Evolutionary conservation across 495 filamentous ascomycete genomes (phyloP), one percentile per base, ranked within the genome.

Genomic region (Cercophora newfieldiana): DNA sequence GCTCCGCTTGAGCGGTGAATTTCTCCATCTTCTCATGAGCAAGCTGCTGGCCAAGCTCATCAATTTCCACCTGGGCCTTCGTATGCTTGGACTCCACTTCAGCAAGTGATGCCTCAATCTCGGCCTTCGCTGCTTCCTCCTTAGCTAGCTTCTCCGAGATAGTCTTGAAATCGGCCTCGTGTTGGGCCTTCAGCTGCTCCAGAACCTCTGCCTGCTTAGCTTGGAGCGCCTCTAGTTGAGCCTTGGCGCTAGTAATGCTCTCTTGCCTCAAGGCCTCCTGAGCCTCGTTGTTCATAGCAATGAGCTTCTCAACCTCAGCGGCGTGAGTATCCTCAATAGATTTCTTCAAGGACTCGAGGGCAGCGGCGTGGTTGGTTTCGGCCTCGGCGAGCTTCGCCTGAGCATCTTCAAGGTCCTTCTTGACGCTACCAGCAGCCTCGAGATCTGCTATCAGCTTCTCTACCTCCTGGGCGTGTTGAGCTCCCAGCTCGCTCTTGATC

Each of bases 21-120:
- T 83, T 85, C 48, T 80, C 81, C 81, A 83, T 82, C 73, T 85
- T 86, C 64, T 84, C 82, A 48, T 78, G 71, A 2, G 82, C 83
- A 19, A 87, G 79, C 62, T 81, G 72, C 66, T 83, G 76, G 61
- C 77, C 77, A 50, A 85, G 68, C 7, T 73, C 69, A 55, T 82
- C 80, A 26, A 76, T 59, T 44, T 85, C 82, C 7, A 68, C 71
- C 53, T 84, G 73, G 3, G 73, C 56, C 66, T 80, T 78, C 29
- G 65, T 66, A 14, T 83, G 69, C 22, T 76, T 74, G 26, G 69
- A 72, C 69, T 74, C 72, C 56, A 71, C 68, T 8, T 69, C 44
- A 21, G 58, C 71, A 26, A 71, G 30, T 8, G 65, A 61, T 18
- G 65, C 65, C 24, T 73, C 68, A 10, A 72, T 55, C 21, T 72